phyloP scores from a whole-genome alignment of 73 alveolate genomes.

The Paramecium octaurelia region DNA sequence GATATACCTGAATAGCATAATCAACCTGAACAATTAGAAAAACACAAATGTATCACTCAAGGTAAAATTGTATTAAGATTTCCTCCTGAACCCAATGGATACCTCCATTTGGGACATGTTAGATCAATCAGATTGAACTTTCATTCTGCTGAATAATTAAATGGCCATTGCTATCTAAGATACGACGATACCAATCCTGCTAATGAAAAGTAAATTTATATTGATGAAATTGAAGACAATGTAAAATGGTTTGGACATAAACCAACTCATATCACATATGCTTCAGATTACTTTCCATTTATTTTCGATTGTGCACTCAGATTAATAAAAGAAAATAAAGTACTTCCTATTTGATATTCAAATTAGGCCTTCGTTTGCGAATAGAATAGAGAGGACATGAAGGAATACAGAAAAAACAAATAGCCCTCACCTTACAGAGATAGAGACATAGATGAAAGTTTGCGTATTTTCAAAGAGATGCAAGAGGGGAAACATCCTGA shows the following conservation, averaged over 20 bases:
- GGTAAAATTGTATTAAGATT: constrained; percentile 95
- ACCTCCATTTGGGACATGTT: constrained; percentile 99
- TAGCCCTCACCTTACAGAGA: constrained; percentile 91
- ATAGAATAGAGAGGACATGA: constrained; percentile 61
- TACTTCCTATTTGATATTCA: neutral
- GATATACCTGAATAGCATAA: constrained; percentile 7
- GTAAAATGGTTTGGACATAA: constrained; percentile 96
- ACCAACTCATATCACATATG: constrained; percentile 92
- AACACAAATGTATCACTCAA: constrained; percentile 58
- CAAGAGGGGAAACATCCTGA: constrained; percentile 93
- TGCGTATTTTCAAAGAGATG: constrained; percentile 91
- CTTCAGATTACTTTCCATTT: constrained; percentile 91
- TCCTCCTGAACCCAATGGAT: constrained; percentile 99
- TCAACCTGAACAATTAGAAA: neutral
- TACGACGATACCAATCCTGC: constrained; percentile 99
- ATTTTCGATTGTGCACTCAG: constrained; percentile 91
- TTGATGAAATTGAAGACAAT: constrained; percentile 86
- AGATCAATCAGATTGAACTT: constrained; percentile 98
- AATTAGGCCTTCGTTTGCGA: constrained; percentile 90
- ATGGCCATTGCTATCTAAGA: constrained; percentile 93
- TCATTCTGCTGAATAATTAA: constrained; percentile 85
- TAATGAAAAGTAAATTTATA: constrained; percentile 91
- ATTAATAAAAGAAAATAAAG: constrained; percentile 82
- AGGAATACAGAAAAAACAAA: constrained; percentile 75
- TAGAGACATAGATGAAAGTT: constrained; percentile 90